A percentile compares a stretch with the other conserved stretches of the same genome.
These are phyloP conservation scores for Yamadazyma atmosphaerica DNA, from an alignment of 1,139 yeast species.

Conservation along the genomic window DNA sequence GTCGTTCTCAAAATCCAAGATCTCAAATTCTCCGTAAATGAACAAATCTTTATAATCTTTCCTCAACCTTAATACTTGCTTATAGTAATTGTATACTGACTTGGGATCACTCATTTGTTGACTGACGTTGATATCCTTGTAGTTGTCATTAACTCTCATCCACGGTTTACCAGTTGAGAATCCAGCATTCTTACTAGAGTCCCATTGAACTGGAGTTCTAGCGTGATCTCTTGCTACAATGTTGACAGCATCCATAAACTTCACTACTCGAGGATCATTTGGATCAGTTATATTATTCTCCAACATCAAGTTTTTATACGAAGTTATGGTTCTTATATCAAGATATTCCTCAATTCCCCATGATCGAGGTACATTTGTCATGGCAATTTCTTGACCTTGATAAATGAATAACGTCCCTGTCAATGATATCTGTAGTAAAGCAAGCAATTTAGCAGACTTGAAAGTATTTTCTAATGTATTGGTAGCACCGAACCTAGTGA, in stretches of 20 bases:
- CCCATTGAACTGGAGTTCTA: constrained; percentile 64
- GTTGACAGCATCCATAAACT: constrained; percentile 33
- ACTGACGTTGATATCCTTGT: constrained; percentile 50
- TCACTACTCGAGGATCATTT: constrained; percentile 19
- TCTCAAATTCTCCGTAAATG: constrained; percentile 50
- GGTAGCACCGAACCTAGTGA: constrained; percentile 48
- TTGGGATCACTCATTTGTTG: constrained; percentile 46
- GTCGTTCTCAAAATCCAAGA: constrained; percentile 28
- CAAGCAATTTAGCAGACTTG: constrained; percentile 48
- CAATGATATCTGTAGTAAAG: constrained; percentile 45
- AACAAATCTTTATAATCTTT: constrained; percentile 44
- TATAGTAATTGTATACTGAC: constrained; percentile 50
- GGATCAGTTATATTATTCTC: constrained; percentile 28
- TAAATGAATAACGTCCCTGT: constrained; percentile 59
- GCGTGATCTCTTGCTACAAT: constrained; percentile 54
- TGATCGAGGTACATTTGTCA: constrained; percentile 43
- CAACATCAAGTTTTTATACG: constrained; percentile 32
- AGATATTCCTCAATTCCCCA: constrained; percentile 53
- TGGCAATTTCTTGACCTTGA: constrained; percentile 64
- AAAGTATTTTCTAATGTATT: constrained; percentile 32
- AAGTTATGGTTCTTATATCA: constrained; percentile 50
- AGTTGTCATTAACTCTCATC: constrained; percentile 55
- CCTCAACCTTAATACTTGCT: constrained; percentile 42
- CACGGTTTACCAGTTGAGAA: constrained; percentile 54
- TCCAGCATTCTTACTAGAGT: constrained; percentile 43